phyloP scores from a whole-genome alignment of 2,329 filamentous ascomycete genomes.

The Aspergillus ustus region DNA sequence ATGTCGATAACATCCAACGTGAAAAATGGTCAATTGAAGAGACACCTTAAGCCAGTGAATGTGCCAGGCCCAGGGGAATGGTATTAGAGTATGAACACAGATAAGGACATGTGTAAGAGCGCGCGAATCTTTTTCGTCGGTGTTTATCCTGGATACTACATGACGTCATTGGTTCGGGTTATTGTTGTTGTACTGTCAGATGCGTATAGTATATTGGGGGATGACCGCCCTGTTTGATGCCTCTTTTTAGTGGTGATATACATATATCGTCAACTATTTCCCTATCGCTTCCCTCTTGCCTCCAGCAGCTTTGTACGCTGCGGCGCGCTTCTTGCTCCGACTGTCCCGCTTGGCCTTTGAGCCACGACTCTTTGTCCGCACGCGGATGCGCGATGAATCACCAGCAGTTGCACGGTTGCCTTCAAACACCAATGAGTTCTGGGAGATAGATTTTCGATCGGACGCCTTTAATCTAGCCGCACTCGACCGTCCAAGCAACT shows the following conservation, averaged over 20 bases:
- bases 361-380: slow-evolving; percentile 46
- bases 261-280: slow-evolving; percentile 10
- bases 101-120: not conserved
- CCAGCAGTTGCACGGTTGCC: slow-evolving; percentile 48
- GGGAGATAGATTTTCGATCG: slow-evolving; percentile 34
- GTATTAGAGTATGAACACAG: not conserved
- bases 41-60: not conserved
- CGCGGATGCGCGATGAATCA: slow-evolving; percentile 35
- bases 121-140: not conserved
- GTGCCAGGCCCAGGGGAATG: not conserved
- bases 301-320: slow-evolving; percentile 47
- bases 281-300: slow-evolving; percentile 31
- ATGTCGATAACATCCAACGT: not conserved
- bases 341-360: slow-evolving; percentile 47
- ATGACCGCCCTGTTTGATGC: not conserved
- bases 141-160: not conserved
- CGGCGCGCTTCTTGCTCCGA: slow-evolving; percentile 48
- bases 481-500: slow-evolving; percentile 44
- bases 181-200: not conserved
- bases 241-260: not conserved
- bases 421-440: slow-evolving; percentile 49
- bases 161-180: not conserved
- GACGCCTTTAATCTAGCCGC: slow-evolving; percentile 41
- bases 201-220: not conserved
- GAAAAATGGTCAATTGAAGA: not conserved